Percentiles rank a stretch among this genome's conserved stretches.
Evolutionary conservation across 305 asterid species (phyloP).

Genomic region (Striga hermonthica): DNA sequence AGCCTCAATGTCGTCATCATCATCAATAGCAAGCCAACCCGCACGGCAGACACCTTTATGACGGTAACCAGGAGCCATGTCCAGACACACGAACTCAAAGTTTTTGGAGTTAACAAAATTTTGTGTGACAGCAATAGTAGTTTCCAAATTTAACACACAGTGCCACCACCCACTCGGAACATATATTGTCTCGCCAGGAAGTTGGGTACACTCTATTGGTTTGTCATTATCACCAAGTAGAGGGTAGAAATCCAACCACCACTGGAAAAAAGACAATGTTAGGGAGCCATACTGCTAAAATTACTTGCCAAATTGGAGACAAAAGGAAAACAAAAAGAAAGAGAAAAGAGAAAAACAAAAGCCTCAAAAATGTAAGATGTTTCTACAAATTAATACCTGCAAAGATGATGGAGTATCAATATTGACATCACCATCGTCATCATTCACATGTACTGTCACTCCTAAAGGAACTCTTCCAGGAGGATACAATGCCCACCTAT

Average conservation of each 20-base stretch:
- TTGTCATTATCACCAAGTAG: slow-evolving; percentile 78
- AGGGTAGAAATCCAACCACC: slow-evolving; percentile 99
- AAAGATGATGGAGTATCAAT: slow-evolving; percentile 87
- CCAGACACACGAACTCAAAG: slow-evolving; percentile 87
- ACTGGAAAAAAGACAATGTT: slow-evolving; percentile 44
- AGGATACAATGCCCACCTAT: slow-evolving; percentile 99
- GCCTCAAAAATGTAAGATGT: slow-evolving; percentile 26
- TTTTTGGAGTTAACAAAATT: slow-evolving; percentile 84
- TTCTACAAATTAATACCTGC: slow-evolving; percentile 54
- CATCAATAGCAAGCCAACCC: slow-evolving; percentile 93
- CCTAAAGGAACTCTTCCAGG: slow-evolving; percentile 98
- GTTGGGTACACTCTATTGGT: slow-evolving; percentile 96
- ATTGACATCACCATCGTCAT: slow-evolving; percentile 94
- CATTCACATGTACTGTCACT: slow-evolving; percentile 93
- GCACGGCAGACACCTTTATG: slow-evolving; percentile 97
- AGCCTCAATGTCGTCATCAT: slow-evolving; percentile 39
- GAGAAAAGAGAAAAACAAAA: background rate
- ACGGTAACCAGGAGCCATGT: slow-evolving; percentile 95
- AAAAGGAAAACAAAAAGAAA: background rate
- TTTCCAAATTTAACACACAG: slow-evolving; percentile 91
- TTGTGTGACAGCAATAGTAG: slow-evolving; percentile 89
- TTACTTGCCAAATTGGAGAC: slow-evolving; percentile 12
- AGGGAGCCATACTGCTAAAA: slow-evolving; percentile 28
- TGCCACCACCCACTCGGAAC: slow-evolving; percentile 99
- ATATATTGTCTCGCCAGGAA: slow-evolving; percentile 95